These are phyloP conservation scores for Falciphora oryzae DNA, from an alignment of 2,329 filamentous ascomycete genomes.

Conservation along the genomic window DNA sequence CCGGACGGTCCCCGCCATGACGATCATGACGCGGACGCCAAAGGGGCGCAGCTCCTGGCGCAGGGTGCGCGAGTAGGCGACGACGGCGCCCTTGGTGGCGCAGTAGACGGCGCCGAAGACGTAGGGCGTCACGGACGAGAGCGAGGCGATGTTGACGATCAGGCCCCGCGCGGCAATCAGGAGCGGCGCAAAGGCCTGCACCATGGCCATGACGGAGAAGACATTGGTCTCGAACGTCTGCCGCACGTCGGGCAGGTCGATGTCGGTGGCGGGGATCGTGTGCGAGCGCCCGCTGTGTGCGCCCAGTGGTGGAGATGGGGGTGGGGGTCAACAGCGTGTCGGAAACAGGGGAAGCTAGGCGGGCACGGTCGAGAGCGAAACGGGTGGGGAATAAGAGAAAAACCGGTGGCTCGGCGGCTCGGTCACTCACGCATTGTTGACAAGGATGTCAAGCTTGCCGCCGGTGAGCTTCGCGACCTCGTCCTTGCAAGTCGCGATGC, in stretches of 20 bases:
- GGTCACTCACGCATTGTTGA: conserved; percentile 50
- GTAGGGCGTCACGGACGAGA: conserved; percentile 44
- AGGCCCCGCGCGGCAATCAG: conserved; percentile 45
- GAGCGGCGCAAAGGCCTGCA: conserved; percentile 41
- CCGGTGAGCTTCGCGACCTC: conserved; percentile 26
- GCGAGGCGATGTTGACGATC: conserved; percentile 50
- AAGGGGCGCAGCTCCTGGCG: conserved; percentile 49
- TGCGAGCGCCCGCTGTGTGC: conserved; percentile 41
- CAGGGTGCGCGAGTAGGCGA: conserved; percentile 46
- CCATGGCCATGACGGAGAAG: conserved; percentile 52
- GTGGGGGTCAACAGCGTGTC: neutral
- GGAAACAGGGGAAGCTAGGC: neutral
- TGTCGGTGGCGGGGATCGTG: conserved; percentile 45
- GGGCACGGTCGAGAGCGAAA: neutral
- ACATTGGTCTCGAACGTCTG: conserved; percentile 52
- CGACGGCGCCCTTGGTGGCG: conserved; percentile 50
- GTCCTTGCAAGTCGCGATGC: conserved; percentile 25
- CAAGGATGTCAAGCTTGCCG: conserved; percentile 50
- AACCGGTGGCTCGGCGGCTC: neutral
- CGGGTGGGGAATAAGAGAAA: neutral
- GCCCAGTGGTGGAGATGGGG: neutral
- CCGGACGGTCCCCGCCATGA: conserved; percentile 43
- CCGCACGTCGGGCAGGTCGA: conserved; percentile 46
- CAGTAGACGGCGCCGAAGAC: conserved; percentile 48
- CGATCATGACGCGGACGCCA: conserved; percentile 51